Base-by-base conservation (phyloP, 352 stramenopile genomes). In the Phytophthora sp. region DNA sequence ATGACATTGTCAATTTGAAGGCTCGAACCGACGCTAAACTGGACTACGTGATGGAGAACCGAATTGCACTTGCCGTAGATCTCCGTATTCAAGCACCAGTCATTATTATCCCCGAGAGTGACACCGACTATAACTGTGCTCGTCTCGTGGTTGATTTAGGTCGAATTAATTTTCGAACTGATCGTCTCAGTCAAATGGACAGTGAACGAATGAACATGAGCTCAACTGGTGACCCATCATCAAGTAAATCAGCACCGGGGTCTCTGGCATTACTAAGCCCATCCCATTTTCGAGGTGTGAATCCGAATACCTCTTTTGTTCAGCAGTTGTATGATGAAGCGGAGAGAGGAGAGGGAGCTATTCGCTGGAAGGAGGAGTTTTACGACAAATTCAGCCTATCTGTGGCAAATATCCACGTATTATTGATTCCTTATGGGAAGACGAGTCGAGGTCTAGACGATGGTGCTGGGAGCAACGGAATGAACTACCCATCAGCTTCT, bases 281-380 rank as follows among this genome's bases (percentile, higher is more conserved):
- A 6, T 71, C 67, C 31, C 57, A 78, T 63, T 67, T 63, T 62
- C 63, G 47, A 36, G 64, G 36, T 42, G 39, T 69, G 39, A 88
- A 86, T 35, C 70, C 79, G 7, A 77, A 73, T 44, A 92, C 84
- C 31, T 91, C 81, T 8, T 96, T 96, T 29, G 84, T 92, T 26
- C 90, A 91, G 61, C 88, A 96, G 38, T 46, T 96, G 11, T 94
- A 91, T 42, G 88, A 96, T 66, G 88, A 96, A 71, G 85, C 84
- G 2, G 88, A 96, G 46, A 84, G 76, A 65, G 88, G 87, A 21
- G 85, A 96, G 71, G 84, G 85, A 0, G 85, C 86, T 7, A 90
- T 94, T 63, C 88, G 85, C 18, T 96, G 88, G 88, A 96, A 96
- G 50, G 88, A 96, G 66, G 88, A 95, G 44, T 96, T 96, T 53